Evolutionary conservation across 192 early-diverging fungal species (phyloP).

Genomic region (Gigaspora rosea): DNA sequence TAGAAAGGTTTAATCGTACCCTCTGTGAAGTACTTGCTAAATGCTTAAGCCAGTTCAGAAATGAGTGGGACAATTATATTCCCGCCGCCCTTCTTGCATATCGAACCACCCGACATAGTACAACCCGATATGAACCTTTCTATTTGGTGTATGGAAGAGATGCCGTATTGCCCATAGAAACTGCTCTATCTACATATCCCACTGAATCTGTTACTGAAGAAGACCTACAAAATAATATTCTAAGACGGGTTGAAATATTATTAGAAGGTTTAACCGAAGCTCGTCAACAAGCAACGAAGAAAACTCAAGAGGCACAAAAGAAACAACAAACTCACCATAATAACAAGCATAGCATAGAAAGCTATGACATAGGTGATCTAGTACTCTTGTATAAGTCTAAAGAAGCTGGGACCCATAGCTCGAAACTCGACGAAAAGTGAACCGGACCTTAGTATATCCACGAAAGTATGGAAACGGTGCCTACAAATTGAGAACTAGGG

Average conservation of each 20-base stretch:
- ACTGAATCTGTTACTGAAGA: not conserved
- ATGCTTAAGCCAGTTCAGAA: not conserved
- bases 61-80: not conserved
- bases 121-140: conserved; percentile 5
- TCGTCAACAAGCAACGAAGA: not conserved
- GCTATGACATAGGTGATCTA: no score
- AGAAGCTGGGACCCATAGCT: not conserved
- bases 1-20: not conserved
- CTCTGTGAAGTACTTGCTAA: not conserved
- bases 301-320: not conserved
- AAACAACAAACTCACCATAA: not conserved
- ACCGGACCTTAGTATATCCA: conserved; percentile 9
- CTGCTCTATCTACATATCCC: not conserved
- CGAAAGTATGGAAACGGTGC: not conserved
- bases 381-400: not conserved
- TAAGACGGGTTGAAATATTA: not conserved
- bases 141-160: conserved; percentile 10
- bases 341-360: not conserved
- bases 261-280: not conserved
- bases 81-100: not conserved
- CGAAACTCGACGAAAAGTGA: not conserved
- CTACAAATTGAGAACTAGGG: conserved; percentile 12
- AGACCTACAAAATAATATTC: not conserved
- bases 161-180: not conserved
- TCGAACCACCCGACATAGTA: not conserved